Percentiles rank a stretch among this genome's conserved stretches.
phyloP scores from a whole-genome alignment of 352 stramenopile species.

The Phytophthora macrochlamydospora region DNA sequence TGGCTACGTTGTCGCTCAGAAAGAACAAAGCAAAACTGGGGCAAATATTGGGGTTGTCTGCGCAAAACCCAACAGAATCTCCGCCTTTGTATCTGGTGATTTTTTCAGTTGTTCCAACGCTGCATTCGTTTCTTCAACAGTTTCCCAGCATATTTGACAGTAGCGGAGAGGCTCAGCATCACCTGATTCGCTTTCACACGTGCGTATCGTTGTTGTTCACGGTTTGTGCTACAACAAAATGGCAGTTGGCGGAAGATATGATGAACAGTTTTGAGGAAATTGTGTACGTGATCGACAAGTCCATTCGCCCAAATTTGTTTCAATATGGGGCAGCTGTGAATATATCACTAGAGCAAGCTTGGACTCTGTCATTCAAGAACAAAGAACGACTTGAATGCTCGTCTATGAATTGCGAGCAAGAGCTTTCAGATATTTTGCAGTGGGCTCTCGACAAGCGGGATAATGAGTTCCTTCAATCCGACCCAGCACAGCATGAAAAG shows the following conservation, averaged over 20 bases:
- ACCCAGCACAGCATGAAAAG: neutral
- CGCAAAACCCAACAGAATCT: constrained; percentile 39
- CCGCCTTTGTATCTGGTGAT: constrained; percentile 46
- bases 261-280: constrained; percentile 47
- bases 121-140: constrained; percentile 61
- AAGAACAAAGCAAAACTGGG: constrained; percentile 50
- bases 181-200: constrained; percentile 33
- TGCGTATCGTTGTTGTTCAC: constrained; percentile 42
- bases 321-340: constrained; percentile 17
- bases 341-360: constrained; percentile 30
- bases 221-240: constrained; percentile 37
- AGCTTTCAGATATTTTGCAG: constrained; percentile 28
- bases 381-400: constrained; percentile 34
- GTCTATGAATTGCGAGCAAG: constrained; percentile 22
- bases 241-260: constrained; percentile 32
- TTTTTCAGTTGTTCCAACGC: constrained; percentile 43
- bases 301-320: constrained; percentile 27
- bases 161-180: constrained; percentile 28
- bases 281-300: constrained; percentile 55
- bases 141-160: constrained; percentile 53
- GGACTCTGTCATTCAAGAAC: constrained; percentile 27
- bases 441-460: constrained; percentile 28
- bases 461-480: constrained; percentile 12
- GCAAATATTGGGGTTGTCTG: constrained; percentile 26
- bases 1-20: constrained; percentile 45